phyloP scores from a whole-genome alignment of 73 alveolate genomes.

The Paramecium caudatum region DNA sequence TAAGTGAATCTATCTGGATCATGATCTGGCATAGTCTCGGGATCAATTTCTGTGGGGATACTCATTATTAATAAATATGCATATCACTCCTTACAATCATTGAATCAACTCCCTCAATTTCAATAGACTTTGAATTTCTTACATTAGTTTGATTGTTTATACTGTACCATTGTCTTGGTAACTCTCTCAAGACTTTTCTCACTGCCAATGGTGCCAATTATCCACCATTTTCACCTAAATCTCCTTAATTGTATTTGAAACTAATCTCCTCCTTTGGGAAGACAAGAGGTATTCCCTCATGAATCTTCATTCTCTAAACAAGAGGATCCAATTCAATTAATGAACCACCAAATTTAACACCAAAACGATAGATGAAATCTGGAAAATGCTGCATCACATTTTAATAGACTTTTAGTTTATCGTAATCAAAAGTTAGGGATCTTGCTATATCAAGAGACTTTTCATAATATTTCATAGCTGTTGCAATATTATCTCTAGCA shows the following conservation, averaged over 20 bases:
- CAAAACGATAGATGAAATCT: background rate
- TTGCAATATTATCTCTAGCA: background rate
- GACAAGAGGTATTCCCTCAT: background rate
- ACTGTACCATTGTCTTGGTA: background rate
- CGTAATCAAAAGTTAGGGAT: background rate
- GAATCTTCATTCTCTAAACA: background rate
- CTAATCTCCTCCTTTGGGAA: slow-evolving; percentile 23
- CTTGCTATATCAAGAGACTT: slow-evolving; percentile 35
- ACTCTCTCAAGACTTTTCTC: background rate
- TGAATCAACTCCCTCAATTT: background rate
- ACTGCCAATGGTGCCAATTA: slow-evolving; percentile 1
- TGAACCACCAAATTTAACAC: slow-evolving; percentile 6
- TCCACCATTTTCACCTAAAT: slow-evolving; percentile 8
- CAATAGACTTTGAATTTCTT: background rate
- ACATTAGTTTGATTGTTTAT: background rate
- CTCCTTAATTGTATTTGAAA: slow-evolving; percentile 30
- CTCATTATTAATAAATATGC: slow-evolving; percentile 47
- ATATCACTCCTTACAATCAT: slow-evolving; percentile 13
- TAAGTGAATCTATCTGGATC: slow-evolving; percentile 4
- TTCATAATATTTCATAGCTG: background rate
- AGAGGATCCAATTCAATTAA: slow-evolving; percentile 32
- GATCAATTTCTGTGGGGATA: slow-evolving; percentile 33
- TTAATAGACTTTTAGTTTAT: slow-evolving; percentile 9
- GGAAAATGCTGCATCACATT: background rate
- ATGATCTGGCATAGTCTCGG: slow-evolving; percentile 21